Evolutionary conservation across 345 rosid species (phyloP).

Genomic region (Salix arbutifolia): DNA sequence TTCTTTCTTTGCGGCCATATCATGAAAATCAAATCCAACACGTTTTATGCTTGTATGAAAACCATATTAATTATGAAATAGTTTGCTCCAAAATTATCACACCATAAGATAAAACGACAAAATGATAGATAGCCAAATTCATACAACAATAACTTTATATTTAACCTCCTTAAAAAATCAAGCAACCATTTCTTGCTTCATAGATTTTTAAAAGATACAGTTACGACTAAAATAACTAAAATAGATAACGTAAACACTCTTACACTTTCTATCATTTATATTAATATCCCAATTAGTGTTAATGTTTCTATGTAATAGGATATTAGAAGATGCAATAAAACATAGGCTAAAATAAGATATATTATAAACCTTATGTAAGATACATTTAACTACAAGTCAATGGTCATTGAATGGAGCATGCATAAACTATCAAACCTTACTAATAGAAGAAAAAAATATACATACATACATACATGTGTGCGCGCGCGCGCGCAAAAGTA

Average conservation of each 20-base stretch:
- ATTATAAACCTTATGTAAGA: not conserved
- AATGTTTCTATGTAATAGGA: not conserved
- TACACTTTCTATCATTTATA: not conserved
- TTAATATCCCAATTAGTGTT: not conserved
- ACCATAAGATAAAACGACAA: no score
- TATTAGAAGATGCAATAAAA: not conserved
- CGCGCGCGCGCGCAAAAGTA: no score
- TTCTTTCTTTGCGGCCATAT: no score
- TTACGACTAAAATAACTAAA: not conserved
- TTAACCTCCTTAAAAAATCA: not conserved
- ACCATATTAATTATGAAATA: no score
- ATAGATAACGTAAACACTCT: not conserved
- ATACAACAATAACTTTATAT: not conserved
- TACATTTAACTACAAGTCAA: not conserved
- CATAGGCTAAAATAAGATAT: not conserved
- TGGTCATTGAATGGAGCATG: not conserved
- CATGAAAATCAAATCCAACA: no score
- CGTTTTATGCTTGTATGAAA: no score
- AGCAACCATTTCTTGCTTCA: not conserved
- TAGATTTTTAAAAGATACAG: not conserved
- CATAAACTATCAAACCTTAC: not conserved
- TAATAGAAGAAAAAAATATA: no score
- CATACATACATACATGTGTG: no score
- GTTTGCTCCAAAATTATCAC: not conserved
- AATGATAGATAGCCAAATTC: no score